Conservation (phyloP, 2,329 filamentous ascomycete species). For the Colletotrichum cuscutae region DNA sequence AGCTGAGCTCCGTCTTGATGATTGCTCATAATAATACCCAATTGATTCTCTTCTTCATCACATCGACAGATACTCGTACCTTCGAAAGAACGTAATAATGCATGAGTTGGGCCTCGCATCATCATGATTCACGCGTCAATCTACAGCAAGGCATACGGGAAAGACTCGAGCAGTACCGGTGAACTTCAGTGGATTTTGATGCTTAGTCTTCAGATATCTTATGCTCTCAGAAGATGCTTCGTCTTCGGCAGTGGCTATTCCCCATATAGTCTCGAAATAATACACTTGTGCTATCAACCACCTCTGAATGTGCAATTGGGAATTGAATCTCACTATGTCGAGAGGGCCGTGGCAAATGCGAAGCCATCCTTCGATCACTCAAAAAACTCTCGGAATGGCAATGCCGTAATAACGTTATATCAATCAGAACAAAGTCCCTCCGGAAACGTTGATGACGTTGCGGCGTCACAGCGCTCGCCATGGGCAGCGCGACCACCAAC, state of each 20-base stretch:
- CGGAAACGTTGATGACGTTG: not conserved
- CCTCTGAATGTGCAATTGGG: not conserved
- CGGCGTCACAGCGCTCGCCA: not conserved
- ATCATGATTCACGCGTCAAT: not conserved
- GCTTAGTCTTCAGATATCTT: too few relatives aligned
- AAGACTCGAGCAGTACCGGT: too few relatives aligned
- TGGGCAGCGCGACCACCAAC: not conserved
- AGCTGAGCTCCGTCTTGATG: not conserved
- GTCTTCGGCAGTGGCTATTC: not conserved
- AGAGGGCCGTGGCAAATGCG: not conserved
- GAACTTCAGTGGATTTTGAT: too few relatives aligned
- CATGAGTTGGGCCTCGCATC: not conserved
- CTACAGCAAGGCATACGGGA: too few relatives aligned
- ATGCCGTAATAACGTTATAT: not conserved
- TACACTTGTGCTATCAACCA: not conserved
- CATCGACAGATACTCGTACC: not conserved
- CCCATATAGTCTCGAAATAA: not conserved
- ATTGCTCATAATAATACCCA: not conserved
- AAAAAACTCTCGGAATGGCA: not conserved
- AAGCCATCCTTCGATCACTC: too few relatives aligned
- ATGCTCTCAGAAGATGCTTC: not conserved
- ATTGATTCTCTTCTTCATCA: not conserved
- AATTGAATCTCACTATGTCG: not conserved
- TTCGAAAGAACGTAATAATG: not conserved
- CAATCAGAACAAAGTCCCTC: not conserved